phyloP scores from a whole-genome alignment of 306 rosid species.

The Senna tora region DNA sequence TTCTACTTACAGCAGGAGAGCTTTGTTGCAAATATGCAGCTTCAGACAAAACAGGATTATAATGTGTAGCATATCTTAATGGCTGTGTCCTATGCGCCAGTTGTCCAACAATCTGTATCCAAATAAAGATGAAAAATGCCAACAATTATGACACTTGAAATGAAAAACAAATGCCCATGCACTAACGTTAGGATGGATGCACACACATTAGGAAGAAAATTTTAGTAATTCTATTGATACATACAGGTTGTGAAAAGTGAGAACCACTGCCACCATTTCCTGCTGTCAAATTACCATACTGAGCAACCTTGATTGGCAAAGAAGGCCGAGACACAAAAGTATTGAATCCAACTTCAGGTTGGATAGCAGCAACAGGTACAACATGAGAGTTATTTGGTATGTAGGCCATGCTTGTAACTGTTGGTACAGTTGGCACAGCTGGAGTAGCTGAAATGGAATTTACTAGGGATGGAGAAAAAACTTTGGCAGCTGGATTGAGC shows the following conservation, averaged over 20 bases:
- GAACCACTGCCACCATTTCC: conserved; percentile 70
- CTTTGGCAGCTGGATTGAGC: conserved; percentile 92
- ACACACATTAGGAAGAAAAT: conserved; percentile 16
- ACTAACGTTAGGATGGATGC: conserved; percentile 5
- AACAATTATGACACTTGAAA: conserved; percentile 18
- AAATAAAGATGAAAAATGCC: conserved; percentile 30
- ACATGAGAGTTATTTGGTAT: conserved; percentile 61
- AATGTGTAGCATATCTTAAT: conserved; percentile 62
- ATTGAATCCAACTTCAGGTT: conserved; percentile 61
- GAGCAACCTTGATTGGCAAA: conserved; percentile 65
- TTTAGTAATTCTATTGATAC: conserved; percentile 39
- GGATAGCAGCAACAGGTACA: conserved; percentile 57
- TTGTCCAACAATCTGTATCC: conserved; percentile 69
- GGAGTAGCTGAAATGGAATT: conserved; percentile 47
- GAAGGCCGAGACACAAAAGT: conserved; percentile 60
- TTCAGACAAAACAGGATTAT: conserved; percentile 68
- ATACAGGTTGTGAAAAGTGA: conserved; percentile 78
- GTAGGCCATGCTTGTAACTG: conserved; percentile 62
- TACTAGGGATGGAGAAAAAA: conserved; percentile 71
- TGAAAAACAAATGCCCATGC: conserved; percentile 24
- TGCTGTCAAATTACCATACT: conserved; percentile 58
- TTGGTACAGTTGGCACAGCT: conserved; percentile 56
- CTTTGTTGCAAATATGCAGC: conserved; percentile 67
- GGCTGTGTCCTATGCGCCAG: conserved; percentile 70
- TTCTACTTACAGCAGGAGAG: conserved; percentile 75